Base-by-base conservation (phyloP, 495 filamentous ascomycete genomes). In the Alectoria sarmentosa region DNA sequence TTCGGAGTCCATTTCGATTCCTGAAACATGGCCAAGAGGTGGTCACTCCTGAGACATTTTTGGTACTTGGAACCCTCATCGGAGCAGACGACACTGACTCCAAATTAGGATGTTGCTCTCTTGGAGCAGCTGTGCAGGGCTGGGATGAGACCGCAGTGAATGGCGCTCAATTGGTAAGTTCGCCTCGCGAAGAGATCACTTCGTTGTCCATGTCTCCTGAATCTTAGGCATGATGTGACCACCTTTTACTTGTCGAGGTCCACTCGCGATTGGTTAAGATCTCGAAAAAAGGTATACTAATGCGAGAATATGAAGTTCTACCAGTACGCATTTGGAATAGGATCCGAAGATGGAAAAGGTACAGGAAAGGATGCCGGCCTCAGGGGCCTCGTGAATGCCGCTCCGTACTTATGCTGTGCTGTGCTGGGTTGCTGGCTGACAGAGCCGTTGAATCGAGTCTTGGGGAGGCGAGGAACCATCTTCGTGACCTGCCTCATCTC, bases 141-240 rank as follows among this genome's bases (percentile, higher is more conserved):
- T 84, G 84, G 86, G 86, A 90, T 67, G 88, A 93, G 71, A 90
- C 89, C 0, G 88, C 89, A 65, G 87, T 90, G 69, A 92, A 91
- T 66, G 90, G 88, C 54, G 89, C 88, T 5, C 87, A 90, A 66
- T 76, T 84, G 30, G 52, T 55, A 55, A 55, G 52, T 55, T 17
- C 34, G 28, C 28, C 17, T 54, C 11, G 19, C 6, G 10, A 4
- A 32, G 1, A 17, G 49, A 54, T 6, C 34, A 14, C 1, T 17
- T 19, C 4, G 10, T 54, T 3, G 87, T 88, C 69, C 90, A 88
- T 28, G 15, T 49, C 21, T 46, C 68, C 75, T 80, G 34, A 11
- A 62, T 21, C 62, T 26, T 36, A 3, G 15, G 17, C 28, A 58
- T 57, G 46, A 11, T 2, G 11, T 44, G n/a, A 36, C 36, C 28